Evolutionary conservation across 805 yeast genomes (phyloP).

Genomic region (Yamadazyma scolyti): DNA sequence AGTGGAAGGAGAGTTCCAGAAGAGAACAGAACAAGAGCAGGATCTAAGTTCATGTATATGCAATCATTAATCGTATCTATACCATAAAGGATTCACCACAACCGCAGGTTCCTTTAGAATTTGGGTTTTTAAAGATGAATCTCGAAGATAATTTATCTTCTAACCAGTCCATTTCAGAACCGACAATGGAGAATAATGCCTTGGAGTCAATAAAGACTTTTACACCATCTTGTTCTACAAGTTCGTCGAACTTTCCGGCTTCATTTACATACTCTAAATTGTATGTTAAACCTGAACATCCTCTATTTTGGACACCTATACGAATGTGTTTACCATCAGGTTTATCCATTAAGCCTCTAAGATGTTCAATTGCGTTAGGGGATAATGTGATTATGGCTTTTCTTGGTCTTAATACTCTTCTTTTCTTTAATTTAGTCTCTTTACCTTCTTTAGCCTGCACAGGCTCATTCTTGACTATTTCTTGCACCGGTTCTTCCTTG

Average conservation of each 20-base stretch:
- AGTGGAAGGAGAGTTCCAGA: too few species aligned
- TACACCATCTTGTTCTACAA: conserved; percentile 90
- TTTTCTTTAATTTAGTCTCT: conserved; percentile 20
- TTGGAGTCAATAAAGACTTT: conserved; percentile 91
- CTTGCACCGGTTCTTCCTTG: conserved; percentile 4
- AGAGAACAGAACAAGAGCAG: too few species aligned
- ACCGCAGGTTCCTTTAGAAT: conserved; percentile 97
- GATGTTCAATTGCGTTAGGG: conserved; percentile 70
- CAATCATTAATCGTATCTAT: conserved; percentile 21
- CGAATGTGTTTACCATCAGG: conserved; percentile 89
- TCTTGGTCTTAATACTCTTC: conserved; percentile 77
- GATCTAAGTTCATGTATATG: too few species aligned
- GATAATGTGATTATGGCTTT: conserved; percentile 86
- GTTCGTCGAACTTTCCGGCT: conserved; percentile 95
- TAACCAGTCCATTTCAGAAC: conserved; percentile 98
- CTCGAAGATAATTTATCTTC: conserved; percentile 88
- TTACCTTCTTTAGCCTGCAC: conserved; percentile 7
- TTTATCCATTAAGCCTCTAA: conserved; percentile 61
- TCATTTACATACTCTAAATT: conserved; percentile 83
- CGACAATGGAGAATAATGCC: conserved; percentile 92
- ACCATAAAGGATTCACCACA: conserved; percentile 99
- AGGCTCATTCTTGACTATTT: conserved; percentile 2
- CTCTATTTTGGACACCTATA: conserved; percentile 92
- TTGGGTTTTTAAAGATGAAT: conserved; percentile 92
- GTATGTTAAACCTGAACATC: conserved; percentile 94